phyloP scores from a whole-genome alignment of 2,329 filamentous ascomycete species.

The Thielaviopsis musarum region DNA sequence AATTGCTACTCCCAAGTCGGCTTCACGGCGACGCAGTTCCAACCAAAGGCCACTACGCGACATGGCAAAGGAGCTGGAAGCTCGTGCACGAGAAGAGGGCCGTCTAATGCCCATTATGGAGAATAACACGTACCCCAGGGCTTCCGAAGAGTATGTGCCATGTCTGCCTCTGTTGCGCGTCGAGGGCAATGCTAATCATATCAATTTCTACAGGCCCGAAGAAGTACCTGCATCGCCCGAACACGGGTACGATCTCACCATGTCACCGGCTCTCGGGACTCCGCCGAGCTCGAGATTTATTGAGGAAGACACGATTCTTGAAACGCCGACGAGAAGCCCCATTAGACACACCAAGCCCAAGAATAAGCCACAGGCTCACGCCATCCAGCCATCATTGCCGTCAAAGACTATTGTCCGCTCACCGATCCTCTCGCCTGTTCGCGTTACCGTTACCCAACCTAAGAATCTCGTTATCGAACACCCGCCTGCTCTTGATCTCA shows the following conservation, averaged over 20 bases:
- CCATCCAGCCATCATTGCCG: neutral
- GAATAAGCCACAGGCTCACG: conserved; percentile 3
- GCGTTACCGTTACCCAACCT: neutral
- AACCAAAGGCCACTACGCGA: conserved; percentile 40
- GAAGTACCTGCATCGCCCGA: conserved; percentile 8
- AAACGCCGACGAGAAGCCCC: conserved; percentile 10
- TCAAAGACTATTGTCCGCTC: neutral
- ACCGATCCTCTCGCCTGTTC: neutral
- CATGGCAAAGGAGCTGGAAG: conserved; percentile 36
- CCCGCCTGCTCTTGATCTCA: neutral
- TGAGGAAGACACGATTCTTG: conserved; percentile 26
- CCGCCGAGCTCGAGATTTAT: conserved; percentile 42
- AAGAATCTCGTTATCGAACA: neutral
- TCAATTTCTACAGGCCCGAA: conserved; percentile 1
- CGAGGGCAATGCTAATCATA: neutral
- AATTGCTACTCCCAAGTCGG: conserved; percentile 25
- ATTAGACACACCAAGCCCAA: neutral
- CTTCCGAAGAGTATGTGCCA: conserved; percentile 46
- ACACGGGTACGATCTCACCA: conserved; percentile 27
- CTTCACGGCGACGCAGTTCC: conserved; percentile 29
- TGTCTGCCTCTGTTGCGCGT: neutral
- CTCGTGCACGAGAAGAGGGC: conserved; percentile 32
- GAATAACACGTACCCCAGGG: conserved; percentile 48
- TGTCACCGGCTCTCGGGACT: conserved; percentile 54
- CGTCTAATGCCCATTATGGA: conserved; percentile 53